phyloP scores from a whole-genome alignment of 345 rosid species.

The Carallia brachiata region DNA sequence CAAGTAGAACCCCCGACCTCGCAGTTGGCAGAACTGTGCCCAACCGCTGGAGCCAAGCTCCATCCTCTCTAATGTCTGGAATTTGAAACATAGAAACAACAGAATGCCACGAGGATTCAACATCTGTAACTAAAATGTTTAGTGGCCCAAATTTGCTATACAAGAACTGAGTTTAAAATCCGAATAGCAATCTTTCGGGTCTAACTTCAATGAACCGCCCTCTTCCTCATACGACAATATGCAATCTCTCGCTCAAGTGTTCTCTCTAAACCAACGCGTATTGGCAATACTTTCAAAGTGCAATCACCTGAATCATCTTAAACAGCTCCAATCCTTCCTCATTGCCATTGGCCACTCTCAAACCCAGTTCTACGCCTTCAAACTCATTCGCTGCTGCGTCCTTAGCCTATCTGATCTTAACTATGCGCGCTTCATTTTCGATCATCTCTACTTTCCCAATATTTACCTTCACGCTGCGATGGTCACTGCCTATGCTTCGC shows the following conservation, averaged over 20 bases:
- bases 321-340: slow-evolving; percentile 70
- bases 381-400: slow-evolving; percentile 73
- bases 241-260: neutral
- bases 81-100: slow-evolving; percentile 50
- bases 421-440: slow-evolving; percentile 66
- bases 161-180: neutral
- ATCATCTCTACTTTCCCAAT: slow-evolving; percentile 50
- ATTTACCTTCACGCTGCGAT: neutral
- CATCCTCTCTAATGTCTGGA: slow-evolving; percentile 47
- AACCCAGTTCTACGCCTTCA: slow-evolving; percentile 63
- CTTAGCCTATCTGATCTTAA: slow-evolving; percentile 47
- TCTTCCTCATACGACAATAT: neutral
- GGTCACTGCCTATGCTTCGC: slow-evolving; percentile 56
- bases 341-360: slow-evolving; percentile 51
- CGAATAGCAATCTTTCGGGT: neutral
- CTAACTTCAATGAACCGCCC: neutral
- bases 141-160: too few species aligned
- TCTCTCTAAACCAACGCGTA: slow-evolving; percentile 35
- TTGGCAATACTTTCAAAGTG: slow-evolving; percentile 42
- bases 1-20: too few species aligned
- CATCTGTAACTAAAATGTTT: neutral
- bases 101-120: neutral
- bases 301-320: slow-evolving; percentile 55
- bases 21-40: too few species aligned
- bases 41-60: too few species aligned